Evolutionary conservation across 2,329 filamentous ascomycete species (phyloP), one percentile per base, ranked within the genome.

Genomic region (Calonectria fujianensis): DNA sequence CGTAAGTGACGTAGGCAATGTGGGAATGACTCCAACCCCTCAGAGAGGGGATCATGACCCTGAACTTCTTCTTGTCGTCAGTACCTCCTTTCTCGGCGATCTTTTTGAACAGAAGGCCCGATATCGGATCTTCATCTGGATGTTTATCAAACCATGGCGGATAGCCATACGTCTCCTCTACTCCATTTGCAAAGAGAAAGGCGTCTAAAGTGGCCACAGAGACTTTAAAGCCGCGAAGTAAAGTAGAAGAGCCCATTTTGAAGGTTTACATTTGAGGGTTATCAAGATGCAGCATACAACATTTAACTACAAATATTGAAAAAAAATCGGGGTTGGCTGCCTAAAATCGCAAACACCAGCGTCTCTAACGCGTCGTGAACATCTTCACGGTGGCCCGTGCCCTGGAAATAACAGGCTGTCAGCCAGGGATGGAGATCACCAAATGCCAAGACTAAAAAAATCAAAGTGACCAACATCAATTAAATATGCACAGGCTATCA

Each of bases 141-240:
- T 73, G 66, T 20, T 39, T 16, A 27, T 69, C 16, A 48, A 65
- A 65, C 35, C 41, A 69, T 45, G 65, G 71, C 18, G 65, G 65
- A 31, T 54, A 31, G 14, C 71, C 71, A 35, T 29, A 41, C 5
- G 71, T 65, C 24, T 69, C 66, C 16, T 65, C 48, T 27, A 73
- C 37, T 31, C 50, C 48, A 45, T 73, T 73, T n/a, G 71, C 71
- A 32, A 27, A 24, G 16, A 70, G 57, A 35, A 73, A 73, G 10
- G 54, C 52, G 35, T 69, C 71, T 20, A 73, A 50, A 27, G 45
- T 54, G 32, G 57, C 71, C 35, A 73, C 65, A 7, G 65, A 69
- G 66, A 73, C 71, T 50, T 63, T 70, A 27, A 73, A 73, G 27
- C 65, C 65, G 57, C 57, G 71, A 65, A 73, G 65, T 11, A 73